A percentile compares a stretch with the other conserved stretches of the same genome.
These are phyloP conservation scores for Cyberlindnera samutprakarnensis DNA, from an alignment of 805 yeast genomes.

Conservation along the genomic window DNA sequence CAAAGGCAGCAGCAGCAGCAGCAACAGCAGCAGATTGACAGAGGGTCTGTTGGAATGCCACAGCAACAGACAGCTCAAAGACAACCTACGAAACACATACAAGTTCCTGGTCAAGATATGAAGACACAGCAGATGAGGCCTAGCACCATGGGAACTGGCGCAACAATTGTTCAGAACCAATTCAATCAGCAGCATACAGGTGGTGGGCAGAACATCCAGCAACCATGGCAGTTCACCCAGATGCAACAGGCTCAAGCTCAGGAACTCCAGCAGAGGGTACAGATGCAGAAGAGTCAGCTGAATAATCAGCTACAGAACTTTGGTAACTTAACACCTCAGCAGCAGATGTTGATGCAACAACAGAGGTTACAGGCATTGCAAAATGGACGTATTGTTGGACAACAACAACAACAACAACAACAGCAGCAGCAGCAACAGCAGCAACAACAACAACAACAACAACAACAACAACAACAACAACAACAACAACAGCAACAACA, in stretches of 20 bases:
- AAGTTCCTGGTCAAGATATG: too few relatives aligned
- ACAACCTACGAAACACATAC: constrained; percentile 5
- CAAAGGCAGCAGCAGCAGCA: background rate
- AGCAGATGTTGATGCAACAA: constrained; percentile 13
- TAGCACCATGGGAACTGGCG: constrained; percentile 8
- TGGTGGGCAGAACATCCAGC: too few relatives aligned
- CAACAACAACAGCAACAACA: constrained; percentile 11
- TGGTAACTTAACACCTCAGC: constrained; percentile 12
- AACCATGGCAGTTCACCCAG: constrained; percentile 3
- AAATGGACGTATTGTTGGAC: too few relatives aligned
- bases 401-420: constrained; percentile 9
- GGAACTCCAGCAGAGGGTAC: constrained; percentile 19
- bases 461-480: constrained; percentile 6
- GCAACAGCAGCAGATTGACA: background rate
- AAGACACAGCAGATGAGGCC: too few relatives aligned
- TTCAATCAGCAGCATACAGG: constrained; percentile 3
- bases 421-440: constrained; percentile 9
- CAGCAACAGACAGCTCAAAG: constrained; percentile 5
- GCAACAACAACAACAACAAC: constrained; percentile 6
- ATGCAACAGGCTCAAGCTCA: constrained; percentile 18
- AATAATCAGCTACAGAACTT: constrained; percentile 15
- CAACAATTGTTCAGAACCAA: constrained; percentile 4
- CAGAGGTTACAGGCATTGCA: constrained; percentile 8
- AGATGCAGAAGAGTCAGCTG: constrained; percentile 18
- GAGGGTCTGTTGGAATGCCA: too few relatives aligned